Evolutionary conservation across 2,329 filamentous ascomycete genomes (phyloP).

Genomic region (Diaporthe vexans): DNA sequence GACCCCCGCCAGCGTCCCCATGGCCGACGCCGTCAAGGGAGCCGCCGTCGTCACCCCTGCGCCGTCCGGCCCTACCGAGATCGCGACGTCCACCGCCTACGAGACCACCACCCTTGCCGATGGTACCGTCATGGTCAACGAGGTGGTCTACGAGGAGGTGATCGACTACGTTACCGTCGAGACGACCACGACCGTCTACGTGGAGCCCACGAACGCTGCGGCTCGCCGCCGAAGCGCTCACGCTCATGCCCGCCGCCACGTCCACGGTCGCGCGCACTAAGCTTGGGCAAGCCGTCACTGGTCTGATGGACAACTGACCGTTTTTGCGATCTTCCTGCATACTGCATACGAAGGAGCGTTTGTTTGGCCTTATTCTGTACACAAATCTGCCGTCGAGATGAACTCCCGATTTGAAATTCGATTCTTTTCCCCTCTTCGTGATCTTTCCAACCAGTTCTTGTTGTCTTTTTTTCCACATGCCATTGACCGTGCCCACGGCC

Average conservation of each 20-base stretch:
- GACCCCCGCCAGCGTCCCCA: conserved; percentile 36
- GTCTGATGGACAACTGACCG: conserved; percentile 28
- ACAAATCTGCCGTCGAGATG: conserved; percentile 42
- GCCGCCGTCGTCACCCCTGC: conserved; percentile 18
- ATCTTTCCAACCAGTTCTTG: conserved; percentile 17
- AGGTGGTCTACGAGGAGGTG: conserved; percentile 71
- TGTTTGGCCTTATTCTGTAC: conserved; percentile 40
- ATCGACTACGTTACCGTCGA: conserved; percentile 66
- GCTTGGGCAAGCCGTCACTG: conserved; percentile 7
- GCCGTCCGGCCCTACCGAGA: neutral
- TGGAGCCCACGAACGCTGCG: conserved; percentile 47
- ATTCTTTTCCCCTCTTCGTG: conserved; percentile 27
- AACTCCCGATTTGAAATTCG: conserved; percentile 35
- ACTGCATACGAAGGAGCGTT: conserved; percentile 40
- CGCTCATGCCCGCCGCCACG: conserved; percentile 54
- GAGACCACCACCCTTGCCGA: conserved; percentile 39
- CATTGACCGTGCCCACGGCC: conserved; percentile 40
- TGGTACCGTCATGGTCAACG: conserved; percentile 57
- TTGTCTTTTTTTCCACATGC: conserved; percentile 37
- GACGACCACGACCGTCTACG: conserved; percentile 57
- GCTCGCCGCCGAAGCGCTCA: conserved; percentile 52
- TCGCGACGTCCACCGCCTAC: conserved; percentile 35
- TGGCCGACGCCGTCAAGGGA: conserved; percentile 35
- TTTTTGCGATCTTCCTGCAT: conserved; percentile 36
- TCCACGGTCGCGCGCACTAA: conserved; percentile 42